Evolutionary conservation across 2,329 filamentous ascomycete species (phyloP).

Genomic region (Pseudogymnoascus sp.): DNA sequence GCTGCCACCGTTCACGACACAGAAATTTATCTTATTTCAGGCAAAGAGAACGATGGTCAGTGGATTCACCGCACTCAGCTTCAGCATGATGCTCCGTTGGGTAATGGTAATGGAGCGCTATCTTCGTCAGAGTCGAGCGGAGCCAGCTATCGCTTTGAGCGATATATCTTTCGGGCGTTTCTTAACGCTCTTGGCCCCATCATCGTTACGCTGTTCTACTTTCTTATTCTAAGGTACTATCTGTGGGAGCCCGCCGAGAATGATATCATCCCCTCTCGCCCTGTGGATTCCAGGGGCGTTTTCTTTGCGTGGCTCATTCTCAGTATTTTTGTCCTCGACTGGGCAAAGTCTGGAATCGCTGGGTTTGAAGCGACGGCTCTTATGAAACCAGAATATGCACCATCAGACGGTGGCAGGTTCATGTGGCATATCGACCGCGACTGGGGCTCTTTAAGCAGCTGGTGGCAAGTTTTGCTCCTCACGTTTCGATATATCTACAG

Average conservation of each 20-base stretch:
- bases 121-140: neutral
- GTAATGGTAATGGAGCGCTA: neutral
- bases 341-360: neutral
- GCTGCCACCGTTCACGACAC: neutral
- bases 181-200: neutral
- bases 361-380: neutral
- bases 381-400: neutral
- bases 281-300: neutral
- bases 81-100: neutral
- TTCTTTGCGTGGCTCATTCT: neutral
- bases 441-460: neutral
- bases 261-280: neutral
- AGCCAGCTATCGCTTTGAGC: neutral
- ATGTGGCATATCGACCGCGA: neutral
- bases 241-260: neutral
- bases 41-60: neutral
- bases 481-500: neutral
- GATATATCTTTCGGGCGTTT: neutral
- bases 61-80: neutral
- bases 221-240: neutral
- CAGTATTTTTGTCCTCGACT: neutral
- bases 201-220: neutral
- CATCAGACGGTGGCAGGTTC: neutral
- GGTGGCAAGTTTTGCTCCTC: neutral
- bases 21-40: neutral